A percentile compares a stretch with the other conserved stretches of the same genome.
Evolutionary conservation across 495 filamentous ascomycete genomes (phyloP).

Genomic region (Hypoxylon fragiforme): DNA sequence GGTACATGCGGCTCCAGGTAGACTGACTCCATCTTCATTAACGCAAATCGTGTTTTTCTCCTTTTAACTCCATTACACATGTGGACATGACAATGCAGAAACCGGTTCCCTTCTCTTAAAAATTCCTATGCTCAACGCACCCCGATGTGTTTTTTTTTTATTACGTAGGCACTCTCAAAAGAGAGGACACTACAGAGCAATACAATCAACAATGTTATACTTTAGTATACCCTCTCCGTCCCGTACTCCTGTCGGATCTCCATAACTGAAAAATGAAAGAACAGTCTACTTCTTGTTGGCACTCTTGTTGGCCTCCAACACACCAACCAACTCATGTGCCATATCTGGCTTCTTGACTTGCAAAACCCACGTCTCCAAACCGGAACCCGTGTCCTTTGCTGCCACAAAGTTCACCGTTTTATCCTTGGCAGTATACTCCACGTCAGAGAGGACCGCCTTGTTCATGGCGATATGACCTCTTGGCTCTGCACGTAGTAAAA

Average conservation of each 20-base stretch:
- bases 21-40: too few relatives aligned
- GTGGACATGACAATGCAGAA: too few relatives aligned
- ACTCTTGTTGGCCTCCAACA: conserved; percentile 52
- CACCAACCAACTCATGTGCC: conserved; percentile 51
- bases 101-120: too few relatives aligned
- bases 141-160: conserved; percentile 7
- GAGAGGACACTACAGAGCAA: too few relatives aligned
- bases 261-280: not conserved
- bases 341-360: conserved; percentile 59
- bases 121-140: too few relatives aligned
- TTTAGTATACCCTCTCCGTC: conserved; percentile 16
- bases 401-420: conserved; percentile 63
- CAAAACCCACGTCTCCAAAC: conserved; percentile 64
- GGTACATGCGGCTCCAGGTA: too few relatives aligned
- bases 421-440: conserved; percentile 57
- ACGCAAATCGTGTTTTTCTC: too few relatives aligned
- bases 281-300: conserved; percentile 46
- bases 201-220: conserved; percentile 19
- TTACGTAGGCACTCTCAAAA: not conserved
- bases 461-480: conserved; percentile 72
- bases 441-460: conserved; percentile 58
- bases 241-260: conserved; percentile 5
- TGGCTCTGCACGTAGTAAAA: conserved; percentile 70
- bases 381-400: conserved; percentile 51
- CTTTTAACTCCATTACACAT: not conserved